These are phyloP conservation scores for Colletotrichum agaves DNA, from an alignment of 2,329 filamentous ascomycete species.

Conservation along the genomic window DNA sequence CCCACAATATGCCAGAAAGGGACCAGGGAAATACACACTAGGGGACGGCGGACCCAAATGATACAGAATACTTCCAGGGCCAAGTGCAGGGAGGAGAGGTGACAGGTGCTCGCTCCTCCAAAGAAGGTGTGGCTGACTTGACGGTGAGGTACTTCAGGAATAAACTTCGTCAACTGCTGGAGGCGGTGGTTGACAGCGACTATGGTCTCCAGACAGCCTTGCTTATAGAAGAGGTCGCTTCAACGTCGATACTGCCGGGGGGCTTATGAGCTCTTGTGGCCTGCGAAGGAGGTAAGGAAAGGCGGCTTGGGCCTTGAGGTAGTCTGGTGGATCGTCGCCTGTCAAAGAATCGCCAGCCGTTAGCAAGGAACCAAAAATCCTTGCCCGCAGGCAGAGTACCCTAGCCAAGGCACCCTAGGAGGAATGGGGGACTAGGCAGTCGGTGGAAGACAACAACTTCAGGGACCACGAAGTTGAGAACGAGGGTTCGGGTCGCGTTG, in stretches of 20 bases:
- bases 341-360: slow-evolving; percentile 35
- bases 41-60: background rate
- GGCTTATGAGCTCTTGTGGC: slow-evolving; percentile 11
- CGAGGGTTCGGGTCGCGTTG: slow-evolving; percentile 1
- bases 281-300: slow-evolving; percentile 8
- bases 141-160: background rate
- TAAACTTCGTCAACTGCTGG: slow-evolving; percentile 32
- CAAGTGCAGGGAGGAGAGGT: background rate
- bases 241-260: slow-evolving; percentile 16
- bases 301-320: slow-evolving; percentile 1
- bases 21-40: background rate
- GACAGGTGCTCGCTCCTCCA: slow-evolving; percentile 14
- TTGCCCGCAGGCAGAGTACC: slow-evolving; percentile 7
- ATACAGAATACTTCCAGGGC: slow-evolving; percentile 5
- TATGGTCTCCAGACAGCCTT: background rate
- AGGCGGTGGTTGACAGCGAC: slow-evolving; percentile 4
- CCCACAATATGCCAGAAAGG: slow-evolving; percentile 3
- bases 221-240: slow-evolving; percentile 6
- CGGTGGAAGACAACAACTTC: slow-evolving; percentile 12
- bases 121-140: slow-evolving; percentile 30
- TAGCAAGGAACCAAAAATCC: slow-evolving; percentile 20
- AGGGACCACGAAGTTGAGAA: slow-evolving; percentile 17
- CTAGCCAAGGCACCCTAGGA: slow-evolving; percentile 8
- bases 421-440: slow-evolving; percentile 6
- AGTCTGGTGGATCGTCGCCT: slow-evolving; percentile 35